A percentile compares a stretch with the other conserved stretches of the same genome.
These are phyloP conservation scores for Dictyostelium capitatum DNA, from an alignment of 78 protist species.

Conservation along the genomic window DNA sequence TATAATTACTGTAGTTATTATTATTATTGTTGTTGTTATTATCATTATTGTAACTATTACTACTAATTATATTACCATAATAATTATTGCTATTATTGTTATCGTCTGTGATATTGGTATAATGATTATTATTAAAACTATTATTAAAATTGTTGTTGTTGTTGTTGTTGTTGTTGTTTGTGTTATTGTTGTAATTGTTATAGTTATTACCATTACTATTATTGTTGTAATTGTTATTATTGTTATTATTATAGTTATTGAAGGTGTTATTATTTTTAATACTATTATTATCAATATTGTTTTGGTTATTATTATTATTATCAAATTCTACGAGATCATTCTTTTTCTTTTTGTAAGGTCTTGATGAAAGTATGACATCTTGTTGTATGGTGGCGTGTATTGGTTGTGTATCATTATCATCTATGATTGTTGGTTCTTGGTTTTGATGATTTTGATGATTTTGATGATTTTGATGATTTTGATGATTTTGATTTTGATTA, in stretches of 20 bases:
- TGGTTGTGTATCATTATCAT: too few relatives aligned
- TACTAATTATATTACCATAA: not conserved
- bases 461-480: too few relatives aligned
- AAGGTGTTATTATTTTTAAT: not conserved
- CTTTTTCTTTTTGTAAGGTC: too few relatives aligned
- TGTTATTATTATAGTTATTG: not conserved
- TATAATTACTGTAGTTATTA: not conserved
- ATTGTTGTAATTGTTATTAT: not conserved
- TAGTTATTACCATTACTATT: not conserved
- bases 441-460: too few relatives aligned
- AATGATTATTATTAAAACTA: not conserved
- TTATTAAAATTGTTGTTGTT: not conserved
- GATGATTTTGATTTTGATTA: too few relatives aligned
- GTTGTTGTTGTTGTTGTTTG: not conserved
- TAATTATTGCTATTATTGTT: not conserved
- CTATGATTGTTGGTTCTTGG: too few relatives aligned
- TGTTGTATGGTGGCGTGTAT: too few relatives aligned
- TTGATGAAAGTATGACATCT: too few relatives aligned
- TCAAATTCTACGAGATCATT: not conserved
- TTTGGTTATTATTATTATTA: not conserved
- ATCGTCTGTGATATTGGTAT: not conserved
- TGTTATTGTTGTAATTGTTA: not conserved
- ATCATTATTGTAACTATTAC: not conserved
- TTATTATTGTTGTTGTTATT: not conserved
- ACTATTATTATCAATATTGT: slow-evolving; percentile 3